Percentiles rank a stretch among this genome's conserved stretches.
phyloP scores from a whole-genome alignment of 768 basidiomycete species.

The Boletus bicolor region DNA sequence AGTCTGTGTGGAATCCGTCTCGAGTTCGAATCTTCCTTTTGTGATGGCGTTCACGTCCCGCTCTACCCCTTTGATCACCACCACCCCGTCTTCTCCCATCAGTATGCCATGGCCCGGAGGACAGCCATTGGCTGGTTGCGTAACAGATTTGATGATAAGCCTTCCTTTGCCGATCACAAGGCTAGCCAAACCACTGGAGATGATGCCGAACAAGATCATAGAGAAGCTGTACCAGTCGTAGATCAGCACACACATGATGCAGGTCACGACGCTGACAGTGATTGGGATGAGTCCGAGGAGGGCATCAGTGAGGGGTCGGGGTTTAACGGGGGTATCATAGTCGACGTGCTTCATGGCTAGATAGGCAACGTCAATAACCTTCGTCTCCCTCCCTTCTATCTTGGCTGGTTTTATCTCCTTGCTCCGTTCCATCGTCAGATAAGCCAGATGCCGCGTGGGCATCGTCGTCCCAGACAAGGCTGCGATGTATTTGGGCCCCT shows the following conservation, averaged over 20 bases:
- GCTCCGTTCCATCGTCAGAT: conserved; percentile 23
- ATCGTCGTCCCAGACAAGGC: conserved; percentile 31
- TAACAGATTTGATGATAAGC: conserved; percentile 13
- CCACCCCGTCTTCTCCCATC: conserved; percentile 11
- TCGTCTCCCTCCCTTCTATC: conserved; percentile 13
- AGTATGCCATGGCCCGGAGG: conserved; percentile 33
- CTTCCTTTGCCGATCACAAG: conserved; percentile 24
- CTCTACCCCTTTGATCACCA: conserved; percentile 30
- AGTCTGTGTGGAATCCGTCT: not conserved
- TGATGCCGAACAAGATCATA: conserved; percentile 33
- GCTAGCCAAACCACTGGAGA: conserved; percentile 30
- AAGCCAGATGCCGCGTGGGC: conserved; percentile 27
- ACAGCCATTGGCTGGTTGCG: conserved; percentile 13
- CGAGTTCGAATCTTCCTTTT: conserved; percentile 27
- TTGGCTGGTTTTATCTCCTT: not conserved
- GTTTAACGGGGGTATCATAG: not conserved
- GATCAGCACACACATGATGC: conserved; percentile 22
- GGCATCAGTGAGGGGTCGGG: not conserved
- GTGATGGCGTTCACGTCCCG: conserved; percentile 29
- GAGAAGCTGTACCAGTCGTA: conserved; percentile 31
- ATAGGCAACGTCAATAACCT: conserved; percentile 14
- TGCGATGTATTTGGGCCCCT: conserved; percentile 29
- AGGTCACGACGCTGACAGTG: conserved; percentile 20
- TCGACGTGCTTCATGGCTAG: conserved; percentile 13
- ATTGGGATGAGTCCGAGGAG: conserved; percentile 25